These are phyloP conservation scores for Candida alai DNA, from an alignment of 805 yeast species.

Conservation along the genomic window DNA sequence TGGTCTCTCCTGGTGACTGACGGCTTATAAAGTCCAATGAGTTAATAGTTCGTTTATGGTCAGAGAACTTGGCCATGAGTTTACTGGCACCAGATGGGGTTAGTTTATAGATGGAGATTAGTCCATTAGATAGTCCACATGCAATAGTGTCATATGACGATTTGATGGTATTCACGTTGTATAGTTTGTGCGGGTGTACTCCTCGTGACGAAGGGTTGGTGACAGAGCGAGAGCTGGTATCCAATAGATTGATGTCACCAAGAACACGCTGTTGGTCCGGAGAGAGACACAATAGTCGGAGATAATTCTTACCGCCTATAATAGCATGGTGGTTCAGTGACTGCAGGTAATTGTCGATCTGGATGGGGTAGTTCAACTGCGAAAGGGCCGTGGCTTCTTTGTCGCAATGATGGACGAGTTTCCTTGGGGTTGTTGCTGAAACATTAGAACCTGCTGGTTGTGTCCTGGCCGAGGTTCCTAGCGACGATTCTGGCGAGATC, in stretches of 20 bases:
- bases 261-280: constrained; percentile 28
- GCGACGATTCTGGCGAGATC: no score
- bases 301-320: constrained; percentile 41
- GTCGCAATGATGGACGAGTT: constrained; percentile 22
- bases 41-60: constrained; percentile 41
- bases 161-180: constrained; percentile 38
- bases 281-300: constrained; percentile 29
- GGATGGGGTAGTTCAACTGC: constrained; percentile 15
- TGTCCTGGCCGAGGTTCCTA: no score
- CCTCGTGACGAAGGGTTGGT: constrained; percentile 11
- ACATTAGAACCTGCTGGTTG: no score
- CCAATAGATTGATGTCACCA: constrained; percentile 33
- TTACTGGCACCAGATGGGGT: constrained; percentile 29
- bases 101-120: constrained; percentile 29
- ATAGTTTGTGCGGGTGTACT: constrained; percentile 22
- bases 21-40: constrained; percentile 34
- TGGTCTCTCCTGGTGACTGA: constrained; percentile 10
- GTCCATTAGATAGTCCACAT: constrained; percentile 38
- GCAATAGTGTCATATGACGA: constrained; percentile 31
- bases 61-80: constrained; percentile 26
- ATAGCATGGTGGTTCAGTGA: constrained; percentile 28
- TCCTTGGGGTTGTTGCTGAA: constrained; percentile 6
- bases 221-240: no score
- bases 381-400: constrained; percentile 23
- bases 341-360: not conserved